Evolutionary conservation across 2,329 filamentous ascomycete genomes (phyloP), one percentile per base, ranked within the genome.

Genomic region (Aspergillus sp.): DNA sequence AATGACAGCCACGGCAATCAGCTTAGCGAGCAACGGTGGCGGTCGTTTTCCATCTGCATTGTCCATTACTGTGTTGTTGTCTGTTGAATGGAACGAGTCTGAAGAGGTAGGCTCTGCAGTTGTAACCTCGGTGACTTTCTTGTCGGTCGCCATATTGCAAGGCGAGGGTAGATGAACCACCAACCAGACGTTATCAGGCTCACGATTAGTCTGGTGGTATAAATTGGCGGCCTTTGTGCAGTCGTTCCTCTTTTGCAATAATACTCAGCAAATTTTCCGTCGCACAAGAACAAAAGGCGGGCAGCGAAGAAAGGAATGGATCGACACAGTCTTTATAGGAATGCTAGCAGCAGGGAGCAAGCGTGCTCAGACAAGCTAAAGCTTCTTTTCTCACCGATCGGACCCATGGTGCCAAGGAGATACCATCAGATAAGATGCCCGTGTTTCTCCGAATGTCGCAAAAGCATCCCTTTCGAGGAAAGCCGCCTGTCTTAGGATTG

Each of bases 1-100:
- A 17, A 74, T 72, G 13, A 74, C 53, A 1, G 84, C 51, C 3
- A 87, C 80, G 0, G 84, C 78, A 8, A 75, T 68, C 13, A 83
- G 56, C 62, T 75, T 78, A 3, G 70, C 71, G 4, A 77, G 15
- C 3, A 73, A 47, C 2, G 71, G 70, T 1, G 71, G 70, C 2
- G 68, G 60, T 2, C 21, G 64, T 51, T 66, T 72, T 5, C 61
- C 67, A 54, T 55, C 27, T 3, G 27, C 53, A 44, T 55, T 44
- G 19, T 47, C 42, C 13, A 42, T 19, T 0, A 15, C 10, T 5
- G 25, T 7, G 39, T 17, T 47, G 25, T 55, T 47, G 25, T 55
- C 30, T 17, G n/a, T n/a, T 10, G 53, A 55, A 5, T 44, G 38
- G 4, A 55, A 11, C 6, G 53, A 47, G 30, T 27, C 44, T 4